Conservation (phyloP, 768 basidiomycete genomes). For the Trametes coccinea region DNA sequence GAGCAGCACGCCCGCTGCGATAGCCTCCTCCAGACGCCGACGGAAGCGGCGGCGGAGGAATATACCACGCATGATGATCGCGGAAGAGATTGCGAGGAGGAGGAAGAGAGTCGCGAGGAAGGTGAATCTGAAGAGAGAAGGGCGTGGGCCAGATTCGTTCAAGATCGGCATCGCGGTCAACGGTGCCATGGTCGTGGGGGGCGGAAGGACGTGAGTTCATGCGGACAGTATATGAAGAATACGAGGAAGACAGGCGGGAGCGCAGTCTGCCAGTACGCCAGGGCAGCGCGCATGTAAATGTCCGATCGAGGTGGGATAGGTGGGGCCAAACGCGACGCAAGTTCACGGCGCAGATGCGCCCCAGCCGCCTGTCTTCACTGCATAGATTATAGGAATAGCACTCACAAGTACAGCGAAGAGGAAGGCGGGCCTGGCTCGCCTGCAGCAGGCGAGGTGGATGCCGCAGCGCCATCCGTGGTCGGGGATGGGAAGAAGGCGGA, state of each 20-base stretch:
- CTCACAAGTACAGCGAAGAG: conserved; percentile 25
- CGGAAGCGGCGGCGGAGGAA: conserved; percentile 60
- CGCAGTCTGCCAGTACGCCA: conserved; percentile 3
- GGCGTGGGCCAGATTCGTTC: background rate
- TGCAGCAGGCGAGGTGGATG: background rate
- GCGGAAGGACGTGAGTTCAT: background rate
- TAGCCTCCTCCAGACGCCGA: conserved; percentile 51
- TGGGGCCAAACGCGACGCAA: background rate
- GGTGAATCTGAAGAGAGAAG: conserved; percentile 51
- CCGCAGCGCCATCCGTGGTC: conserved; percentile 6
- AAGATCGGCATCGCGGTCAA: background rate
- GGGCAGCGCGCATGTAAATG: background rate
- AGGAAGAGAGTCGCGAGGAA: conserved; percentile 73
- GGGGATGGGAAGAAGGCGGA: conserved; percentile 5
- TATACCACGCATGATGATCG: conserved; percentile 65
- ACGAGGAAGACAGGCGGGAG: background rate
- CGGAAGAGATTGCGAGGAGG: conserved; percentile 62
- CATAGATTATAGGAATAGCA: background rate
- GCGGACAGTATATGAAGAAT: background rate
- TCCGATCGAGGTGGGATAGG: conserved; percentile 2
- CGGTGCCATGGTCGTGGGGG: too few relatives aligned
- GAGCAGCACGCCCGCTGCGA: conserved; percentile 50
- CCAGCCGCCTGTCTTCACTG: background rate
- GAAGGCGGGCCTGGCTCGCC: conserved; percentile 7
- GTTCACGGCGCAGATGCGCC: background rate